Percentiles rank a stretch among this genome's conserved stretches.
phyloP scores from a whole-genome alignment of 768 basidiomycete species.

The Boletus eberwhitei region DNA sequence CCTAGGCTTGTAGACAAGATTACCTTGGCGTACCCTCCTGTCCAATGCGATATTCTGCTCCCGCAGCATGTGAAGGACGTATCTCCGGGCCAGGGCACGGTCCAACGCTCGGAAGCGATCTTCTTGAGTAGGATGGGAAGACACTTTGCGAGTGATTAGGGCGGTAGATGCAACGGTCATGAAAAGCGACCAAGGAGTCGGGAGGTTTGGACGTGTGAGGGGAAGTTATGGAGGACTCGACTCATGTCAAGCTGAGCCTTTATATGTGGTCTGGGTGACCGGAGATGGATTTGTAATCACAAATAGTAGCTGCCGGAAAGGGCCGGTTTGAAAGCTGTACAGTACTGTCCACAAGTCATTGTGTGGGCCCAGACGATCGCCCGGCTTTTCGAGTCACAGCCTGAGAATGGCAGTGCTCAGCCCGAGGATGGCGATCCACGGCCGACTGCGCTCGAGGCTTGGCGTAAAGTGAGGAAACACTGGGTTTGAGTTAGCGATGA shows the following conservation, averaged over 20 bases:
- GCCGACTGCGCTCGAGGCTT: neutral
- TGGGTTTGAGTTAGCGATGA: neutral
- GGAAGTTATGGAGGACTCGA: neutral
- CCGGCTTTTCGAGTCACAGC: neutral
- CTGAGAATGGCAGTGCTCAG: neutral
- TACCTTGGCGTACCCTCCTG: conserved; percentile 24
- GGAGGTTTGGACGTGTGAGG: neutral
- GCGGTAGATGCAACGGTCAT: conserved; percentile 26
- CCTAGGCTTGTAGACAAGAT: conserved; percentile 33
- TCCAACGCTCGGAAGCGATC: conserved; percentile 32
- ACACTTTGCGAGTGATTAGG: conserved; percentile 24
- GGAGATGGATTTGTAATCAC: no score
- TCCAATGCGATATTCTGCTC: conserved; percentile 18
- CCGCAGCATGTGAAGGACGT: conserved; percentile 22
- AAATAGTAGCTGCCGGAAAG: no score
- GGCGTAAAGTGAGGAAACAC: neutral
- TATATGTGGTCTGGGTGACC: neutral
- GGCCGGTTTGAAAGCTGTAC: no score
- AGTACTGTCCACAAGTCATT: no score
- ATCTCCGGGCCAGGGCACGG: conserved; percentile 31
- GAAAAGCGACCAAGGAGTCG: neutral
- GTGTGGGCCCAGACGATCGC: neutral
- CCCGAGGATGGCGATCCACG: neutral
- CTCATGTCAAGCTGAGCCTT: neutral
- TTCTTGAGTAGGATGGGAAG: conserved; percentile 19